phyloP scores from a whole-genome alignment of 176 grass and related monocot genomes.

The Cenchrus purpureus region DNA sequence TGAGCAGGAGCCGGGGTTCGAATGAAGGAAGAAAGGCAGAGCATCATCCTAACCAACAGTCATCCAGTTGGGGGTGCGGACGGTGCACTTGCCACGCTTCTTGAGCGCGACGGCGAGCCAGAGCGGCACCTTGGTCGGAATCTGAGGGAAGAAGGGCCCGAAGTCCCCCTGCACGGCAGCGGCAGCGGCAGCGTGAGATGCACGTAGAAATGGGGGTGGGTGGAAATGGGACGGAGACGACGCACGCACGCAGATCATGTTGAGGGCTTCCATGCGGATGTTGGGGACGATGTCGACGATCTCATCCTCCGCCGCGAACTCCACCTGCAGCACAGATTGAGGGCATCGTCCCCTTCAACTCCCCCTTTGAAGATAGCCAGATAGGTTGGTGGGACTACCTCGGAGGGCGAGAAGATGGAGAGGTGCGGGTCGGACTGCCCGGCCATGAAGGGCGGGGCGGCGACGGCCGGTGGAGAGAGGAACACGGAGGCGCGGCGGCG shows the following conservation, averaged over 20 bases:
- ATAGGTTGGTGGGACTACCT: conserved; percentile 44
- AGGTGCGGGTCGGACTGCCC: conserved; percentile 71
- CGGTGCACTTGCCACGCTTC: conserved; percentile 30
- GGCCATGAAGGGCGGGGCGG: neutral
- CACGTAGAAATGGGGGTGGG: neutral
- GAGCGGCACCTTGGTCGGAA: conserved; percentile 28
- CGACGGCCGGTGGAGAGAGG: neutral
- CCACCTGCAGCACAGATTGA: conserved; percentile 56
- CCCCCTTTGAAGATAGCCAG: neutral
- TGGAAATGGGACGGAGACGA: neutral
- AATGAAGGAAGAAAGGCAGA: too few relatives aligned
- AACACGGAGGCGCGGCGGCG: too few relatives aligned
- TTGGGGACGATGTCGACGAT: conserved; percentile 81
- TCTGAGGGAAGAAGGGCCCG: conserved; percentile 21
- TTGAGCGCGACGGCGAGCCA: conserved; percentile 34
- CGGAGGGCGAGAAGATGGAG: conserved; percentile 77
- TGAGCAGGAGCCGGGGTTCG: too few relatives aligned
- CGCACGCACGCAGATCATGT: conserved; percentile 83
- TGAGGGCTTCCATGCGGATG: conserved; percentile 80
- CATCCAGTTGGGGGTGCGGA: conserved; percentile 68
- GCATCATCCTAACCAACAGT: conserved; percentile 53
- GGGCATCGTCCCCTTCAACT: neutral
- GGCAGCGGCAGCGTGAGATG: neutral
- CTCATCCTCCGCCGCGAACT: conserved; percentile 86
- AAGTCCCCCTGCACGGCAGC: conserved; percentile 9